phyloP scores from a whole-genome alignment of 495 filamentous ascomycete species.

The Rhypophila decipiens region DNA sequence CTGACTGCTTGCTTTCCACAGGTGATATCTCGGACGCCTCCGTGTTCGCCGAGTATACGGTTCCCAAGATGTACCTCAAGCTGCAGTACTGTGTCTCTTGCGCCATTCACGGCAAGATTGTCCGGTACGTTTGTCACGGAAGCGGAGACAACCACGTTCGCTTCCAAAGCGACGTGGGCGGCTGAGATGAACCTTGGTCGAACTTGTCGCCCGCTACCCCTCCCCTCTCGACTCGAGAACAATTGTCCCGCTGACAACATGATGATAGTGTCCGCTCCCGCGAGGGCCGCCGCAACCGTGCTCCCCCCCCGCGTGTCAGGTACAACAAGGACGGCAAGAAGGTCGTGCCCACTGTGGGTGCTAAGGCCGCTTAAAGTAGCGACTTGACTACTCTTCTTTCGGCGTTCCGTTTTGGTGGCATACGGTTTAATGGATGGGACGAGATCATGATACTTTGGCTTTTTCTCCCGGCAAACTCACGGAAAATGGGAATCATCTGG shows the following conservation, averaged over 20 bases:
- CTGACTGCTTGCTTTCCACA: constrained; percentile 32
- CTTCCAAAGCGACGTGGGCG: constrained; percentile 37
- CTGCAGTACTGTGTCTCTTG: constrained; percentile 98
- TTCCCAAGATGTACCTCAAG: constrained; percentile 99
- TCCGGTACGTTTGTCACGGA: constrained; percentile 71
- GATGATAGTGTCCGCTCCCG: constrained; percentile 88
- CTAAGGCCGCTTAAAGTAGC: constrained; percentile 32
- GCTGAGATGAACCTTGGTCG: constrained; percentile 57
- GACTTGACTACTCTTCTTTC: constrained; percentile 6
- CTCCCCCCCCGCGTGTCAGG: constrained; percentile 89
- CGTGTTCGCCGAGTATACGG: constrained; percentile 97
- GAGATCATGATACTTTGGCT: constrained; percentile 19
- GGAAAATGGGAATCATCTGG: too few species aligned
- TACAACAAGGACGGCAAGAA: constrained; percentile 99
- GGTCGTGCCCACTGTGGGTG: constrained; percentile 78
- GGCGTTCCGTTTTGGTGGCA: constrained; percentile 14
- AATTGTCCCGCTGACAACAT: constrained; percentile 28
- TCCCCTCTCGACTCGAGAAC: constrained; percentile 1
- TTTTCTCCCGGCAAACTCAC: too few species aligned
- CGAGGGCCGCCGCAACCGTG: constrained; percentile 96
- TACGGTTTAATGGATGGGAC: constrained; percentile 14
- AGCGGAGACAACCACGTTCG: constrained; percentile 29
- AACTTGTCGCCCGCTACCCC: constrained; percentile 32
- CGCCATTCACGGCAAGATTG: constrained; percentile 99
- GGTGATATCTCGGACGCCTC: constrained; percentile 99